phyloP scores from a whole-genome alignment of 1,284 basidiomycete genomes.

The Austroboletus olivaceoglutinosus region DNA sequence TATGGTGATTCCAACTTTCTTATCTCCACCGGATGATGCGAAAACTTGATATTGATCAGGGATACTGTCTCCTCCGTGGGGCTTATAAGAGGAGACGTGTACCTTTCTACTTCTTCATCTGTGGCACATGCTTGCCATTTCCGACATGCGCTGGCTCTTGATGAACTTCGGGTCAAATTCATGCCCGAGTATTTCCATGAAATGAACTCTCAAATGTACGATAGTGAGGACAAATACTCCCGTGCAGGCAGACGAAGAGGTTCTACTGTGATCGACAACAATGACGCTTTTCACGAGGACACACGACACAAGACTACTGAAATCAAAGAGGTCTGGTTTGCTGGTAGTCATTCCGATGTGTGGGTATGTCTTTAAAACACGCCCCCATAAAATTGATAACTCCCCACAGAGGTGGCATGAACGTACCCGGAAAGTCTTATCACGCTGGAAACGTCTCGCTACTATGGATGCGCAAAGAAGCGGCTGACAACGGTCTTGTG shows the following conservation, averaged over 20 bases:
- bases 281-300: neutral
- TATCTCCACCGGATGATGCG: neutral
- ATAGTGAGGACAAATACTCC: neutral
- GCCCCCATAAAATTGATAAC: neutral
- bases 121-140: constrained; percentile 25
- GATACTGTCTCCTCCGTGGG: constrained; percentile 32
- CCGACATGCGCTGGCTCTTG: constrained; percentile 28
- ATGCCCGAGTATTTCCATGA: constrained; percentile 33
- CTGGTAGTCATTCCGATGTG: constrained; percentile 31
- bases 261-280: neutral
- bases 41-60: constrained; percentile 6
- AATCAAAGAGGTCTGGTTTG: constrained; percentile 30
- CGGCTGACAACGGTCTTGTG: constrained; percentile 2
- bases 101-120: constrained; percentile 20
- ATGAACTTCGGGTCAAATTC: constrained; percentile 38
- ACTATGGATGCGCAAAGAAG: constrained; percentile 24
- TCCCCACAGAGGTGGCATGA: constrained; percentile 17
- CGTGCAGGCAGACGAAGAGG: neutral
- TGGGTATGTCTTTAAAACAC: constrained; percentile 8
- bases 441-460: constrained; percentile 21
- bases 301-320: neutral
- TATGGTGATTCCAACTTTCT: constrained; percentile 21
- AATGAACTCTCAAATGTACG: constrained; percentile 9
- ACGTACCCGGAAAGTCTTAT: constrained; percentile 7
- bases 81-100: constrained; percentile 19